Evolutionary conservation across 306 rosid species (phyloP), one percentile per base, ranked within the genome.

Genomic region (Cucumis melo): DNA sequence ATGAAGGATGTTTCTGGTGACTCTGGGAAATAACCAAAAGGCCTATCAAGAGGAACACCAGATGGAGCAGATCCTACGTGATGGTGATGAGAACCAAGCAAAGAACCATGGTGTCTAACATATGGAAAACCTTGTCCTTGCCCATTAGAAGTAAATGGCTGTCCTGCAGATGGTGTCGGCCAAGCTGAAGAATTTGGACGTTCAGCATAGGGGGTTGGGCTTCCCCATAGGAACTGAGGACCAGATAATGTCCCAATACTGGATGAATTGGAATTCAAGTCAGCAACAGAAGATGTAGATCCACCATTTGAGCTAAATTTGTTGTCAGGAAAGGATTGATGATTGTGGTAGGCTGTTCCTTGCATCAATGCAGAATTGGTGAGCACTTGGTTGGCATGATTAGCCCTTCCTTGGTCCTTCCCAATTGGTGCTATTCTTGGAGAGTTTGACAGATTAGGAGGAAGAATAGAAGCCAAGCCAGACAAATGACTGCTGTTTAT

Each of bases 211-310:
- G 91, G 90, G 80, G 90, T 86, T 10, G 97, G 91, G 77, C 91
- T 91, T 79, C 98, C 98, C 98, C 98, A 93, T 46, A 91, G 98
- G 86, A 93, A 93, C 83, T 93, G 97, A 63, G 92, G 93, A 84
- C 97, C 96, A 58, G 96, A 87, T 78, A 93, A 77, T 19, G 96
- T 93, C 65, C 96, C 98, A 72, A 91, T 80, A 67, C 88, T 83
- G 42, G 96, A 84, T 77, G 91, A 82, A 85, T 79, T 85, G 51
- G 91, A 87, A 63, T 65, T 87, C 46, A 87, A 73, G 48, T 87
- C 95, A 1, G 89, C 87, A 77, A 82, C 85, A 66, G 90, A 82
- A 78, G 85, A 87, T 79, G 79, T 63, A 46, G 92, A 87, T 83
- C 91, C 87, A 20, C 93, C 86, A 85, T 87, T 86, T 66, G 93